Evolutionary conservation across 495 filamentous ascomycete species (phyloP).

Genomic region (Aspergillus carlsbadensis): DNA sequence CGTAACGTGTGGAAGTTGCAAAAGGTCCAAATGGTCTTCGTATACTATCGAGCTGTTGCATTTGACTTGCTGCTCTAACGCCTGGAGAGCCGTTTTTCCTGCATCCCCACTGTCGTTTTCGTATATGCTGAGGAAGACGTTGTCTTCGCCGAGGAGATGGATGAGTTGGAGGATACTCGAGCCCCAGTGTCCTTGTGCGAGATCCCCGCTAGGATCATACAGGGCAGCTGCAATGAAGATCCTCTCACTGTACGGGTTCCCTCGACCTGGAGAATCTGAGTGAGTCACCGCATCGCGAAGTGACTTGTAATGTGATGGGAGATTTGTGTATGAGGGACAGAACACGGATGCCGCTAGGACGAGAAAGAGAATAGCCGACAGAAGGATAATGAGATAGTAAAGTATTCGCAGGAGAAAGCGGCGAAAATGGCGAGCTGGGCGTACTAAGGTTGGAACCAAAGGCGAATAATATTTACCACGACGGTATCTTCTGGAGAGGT

Average conservation of each 20-base stretch:
- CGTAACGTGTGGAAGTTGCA: constrained; percentile 53
- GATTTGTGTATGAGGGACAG: constrained; percentile 59
- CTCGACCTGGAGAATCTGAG: constrained; percentile 49
- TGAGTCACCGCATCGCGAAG: constrained; percentile 38
- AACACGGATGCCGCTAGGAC: constrained; percentile 53
- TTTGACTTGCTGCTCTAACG: constrained; percentile 40
- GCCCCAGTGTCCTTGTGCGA: constrained; percentile 69
- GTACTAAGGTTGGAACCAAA: too few relatives aligned
- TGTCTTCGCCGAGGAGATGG: constrained; percentile 54
- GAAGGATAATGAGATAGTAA: constrained; percentile 60
- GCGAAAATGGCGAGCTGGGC: constrained; percentile 28
- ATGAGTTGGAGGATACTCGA: constrained; percentile 59
- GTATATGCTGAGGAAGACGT: constrained; percentile 57
- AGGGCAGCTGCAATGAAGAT: constrained; percentile 77
- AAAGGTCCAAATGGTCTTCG: constrained; percentile 51
- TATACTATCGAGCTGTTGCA: constrained; percentile 56
- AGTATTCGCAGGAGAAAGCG: constrained; percentile 62
- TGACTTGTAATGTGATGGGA: constrained; percentile 48
- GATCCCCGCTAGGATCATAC: constrained; percentile 57
- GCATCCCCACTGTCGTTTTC: constrained; percentile 66
- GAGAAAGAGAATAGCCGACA: constrained; percentile 63
- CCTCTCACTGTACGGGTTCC: constrained; percentile 62
- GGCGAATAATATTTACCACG: too few relatives aligned
- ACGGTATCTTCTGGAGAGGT: too few relatives aligned
- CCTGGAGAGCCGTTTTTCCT: constrained; percentile 41